A percentile compares a stretch with the other conserved stretches of the same genome.
phyloP scores from a whole-genome alignment of 176 grass and related monocot species.

The Phragmites australis region DNA sequence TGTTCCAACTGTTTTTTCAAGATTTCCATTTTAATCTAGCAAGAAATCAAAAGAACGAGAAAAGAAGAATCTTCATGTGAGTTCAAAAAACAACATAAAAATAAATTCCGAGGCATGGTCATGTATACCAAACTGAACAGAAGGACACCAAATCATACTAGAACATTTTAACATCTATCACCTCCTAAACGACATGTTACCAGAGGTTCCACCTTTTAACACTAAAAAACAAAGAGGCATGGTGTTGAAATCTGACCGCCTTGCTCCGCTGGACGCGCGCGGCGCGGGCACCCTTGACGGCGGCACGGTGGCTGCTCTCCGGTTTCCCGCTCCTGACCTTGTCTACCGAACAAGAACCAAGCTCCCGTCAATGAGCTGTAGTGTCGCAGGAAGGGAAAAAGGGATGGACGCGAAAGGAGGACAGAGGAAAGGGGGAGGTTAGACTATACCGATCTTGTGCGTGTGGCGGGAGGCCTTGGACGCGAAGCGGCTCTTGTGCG shows the following conservation, averaged over 20 bases:
- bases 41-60: no score
- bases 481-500: slow-evolving; percentile 86
- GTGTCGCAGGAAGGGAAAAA: neutral
- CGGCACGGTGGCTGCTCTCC: slow-evolving; percentile 46
- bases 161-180: neutral
- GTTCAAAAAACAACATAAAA: no score
- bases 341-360: slow-evolving; percentile 42
- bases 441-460: slow-evolving; percentile 50
- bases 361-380: neutral
- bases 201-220: neutral
- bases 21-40: no score
- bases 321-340: slow-evolving; percentile 61
- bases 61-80: no score
- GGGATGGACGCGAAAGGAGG: neutral
- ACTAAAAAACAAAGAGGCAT: neutral
- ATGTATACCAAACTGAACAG: no score
- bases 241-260: slow-evolving; percentile 45
- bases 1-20: no score
- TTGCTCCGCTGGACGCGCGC: slow-evolving; percentile 84
- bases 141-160: neutral
- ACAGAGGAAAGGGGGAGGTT: neutral
- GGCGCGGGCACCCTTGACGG: slow-evolving; percentile 66
- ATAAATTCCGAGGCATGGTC: no score
- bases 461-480: slow-evolving; percentile 85
- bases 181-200: neutral